Conservation (phyloP, 768 basidiomycete genomes). For the Glaciozyma antarctica region DNA sequence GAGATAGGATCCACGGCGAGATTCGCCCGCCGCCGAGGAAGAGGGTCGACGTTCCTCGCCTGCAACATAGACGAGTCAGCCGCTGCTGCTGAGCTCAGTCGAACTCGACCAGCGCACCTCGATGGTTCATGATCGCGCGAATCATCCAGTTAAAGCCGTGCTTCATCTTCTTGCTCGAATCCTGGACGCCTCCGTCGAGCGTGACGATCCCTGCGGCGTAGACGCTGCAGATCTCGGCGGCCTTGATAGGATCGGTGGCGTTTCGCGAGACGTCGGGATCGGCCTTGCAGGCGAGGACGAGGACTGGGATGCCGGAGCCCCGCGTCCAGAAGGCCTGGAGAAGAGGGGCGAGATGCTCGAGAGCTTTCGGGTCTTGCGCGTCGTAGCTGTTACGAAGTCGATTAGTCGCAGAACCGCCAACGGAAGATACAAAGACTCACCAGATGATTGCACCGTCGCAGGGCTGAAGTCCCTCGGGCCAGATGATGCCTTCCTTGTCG, state of each 20-base stretch:
- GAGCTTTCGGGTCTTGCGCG: slow-evolving; percentile 24
- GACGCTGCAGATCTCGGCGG: slow-evolving; percentile 27
- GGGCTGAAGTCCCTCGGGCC: slow-evolving; percentile 52
- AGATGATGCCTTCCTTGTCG: slow-evolving; percentile 34
- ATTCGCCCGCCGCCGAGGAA: not conserved
- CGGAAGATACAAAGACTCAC: slow-evolving; percentile 2
- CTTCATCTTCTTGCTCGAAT: slow-evolving; percentile 62
- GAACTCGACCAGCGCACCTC: slow-evolving; percentile 19
- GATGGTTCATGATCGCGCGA: slow-evolving; percentile 51
- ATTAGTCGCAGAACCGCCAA: not conserved
- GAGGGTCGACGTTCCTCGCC: not conserved
- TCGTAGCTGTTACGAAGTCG: slow-evolving; percentile 26
- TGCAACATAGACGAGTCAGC: not conserved
- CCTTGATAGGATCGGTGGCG: slow-evolving; percentile 35
- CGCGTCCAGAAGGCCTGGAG: slow-evolving; percentile 49
- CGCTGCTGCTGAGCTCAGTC: not conserved
- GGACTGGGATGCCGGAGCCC: slow-evolving; percentile 48
- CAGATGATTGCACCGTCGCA: slow-evolving; percentile 76
- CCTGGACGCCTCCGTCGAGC: slow-evolving; percentile 43
- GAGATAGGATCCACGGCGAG: not conserved
- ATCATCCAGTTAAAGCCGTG: slow-evolving; percentile 65
- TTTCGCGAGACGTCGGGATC: slow-evolving; percentile 47
- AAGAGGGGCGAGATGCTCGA: slow-evolving; percentile 17
- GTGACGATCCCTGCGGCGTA: slow-evolving; percentile 34
- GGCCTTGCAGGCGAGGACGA: slow-evolving; percentile 81